Conservation (phyloP, 2,329 filamentous ascomycete species). For the Pseudogymnoascus sp. region DNA sequence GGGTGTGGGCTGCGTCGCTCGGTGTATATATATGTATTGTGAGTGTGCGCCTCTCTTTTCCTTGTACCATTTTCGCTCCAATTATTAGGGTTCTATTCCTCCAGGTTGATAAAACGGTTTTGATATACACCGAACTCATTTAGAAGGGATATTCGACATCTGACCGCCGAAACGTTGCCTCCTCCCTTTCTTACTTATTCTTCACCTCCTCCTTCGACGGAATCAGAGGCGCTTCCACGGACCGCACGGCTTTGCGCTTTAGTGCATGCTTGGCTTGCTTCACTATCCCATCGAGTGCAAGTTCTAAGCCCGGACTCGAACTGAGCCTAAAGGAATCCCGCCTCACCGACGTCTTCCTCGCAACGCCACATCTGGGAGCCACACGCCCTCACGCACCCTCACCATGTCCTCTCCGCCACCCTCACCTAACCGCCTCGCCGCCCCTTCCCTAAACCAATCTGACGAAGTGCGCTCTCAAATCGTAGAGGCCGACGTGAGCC, state of each 20-base stretch:
- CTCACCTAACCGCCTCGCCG: not conserved
- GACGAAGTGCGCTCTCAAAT: not conserved
- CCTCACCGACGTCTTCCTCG: not conserved
- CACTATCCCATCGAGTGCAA: not conserved
- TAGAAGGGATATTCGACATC: not conserved
- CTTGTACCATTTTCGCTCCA: not conserved
- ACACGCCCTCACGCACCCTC: not conserved
- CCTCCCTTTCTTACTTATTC: not conserved
- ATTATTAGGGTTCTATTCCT: not conserved
- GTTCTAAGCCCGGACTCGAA: not conserved
- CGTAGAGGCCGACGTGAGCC: not conserved
- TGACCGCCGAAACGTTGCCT: not conserved
- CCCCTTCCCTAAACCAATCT: not conserved
- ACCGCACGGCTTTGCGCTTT: not conserved
- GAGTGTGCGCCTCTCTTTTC: not conserved
- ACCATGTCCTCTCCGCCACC: not conserved
- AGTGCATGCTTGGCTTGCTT: not conserved
- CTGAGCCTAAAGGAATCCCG: not conserved
- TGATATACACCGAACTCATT: not conserved
- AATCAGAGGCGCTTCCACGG: not conserved
- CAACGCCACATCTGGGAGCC: not conserved
- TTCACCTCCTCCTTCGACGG: not conserved
- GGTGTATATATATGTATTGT: slow-evolving; percentile 5
- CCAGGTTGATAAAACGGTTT: not conserved
- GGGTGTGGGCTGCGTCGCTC: not conserved